Conservation (phyloP, 2,329 filamentous ascomycete genomes). For the Fusarium sp. region DNA sequence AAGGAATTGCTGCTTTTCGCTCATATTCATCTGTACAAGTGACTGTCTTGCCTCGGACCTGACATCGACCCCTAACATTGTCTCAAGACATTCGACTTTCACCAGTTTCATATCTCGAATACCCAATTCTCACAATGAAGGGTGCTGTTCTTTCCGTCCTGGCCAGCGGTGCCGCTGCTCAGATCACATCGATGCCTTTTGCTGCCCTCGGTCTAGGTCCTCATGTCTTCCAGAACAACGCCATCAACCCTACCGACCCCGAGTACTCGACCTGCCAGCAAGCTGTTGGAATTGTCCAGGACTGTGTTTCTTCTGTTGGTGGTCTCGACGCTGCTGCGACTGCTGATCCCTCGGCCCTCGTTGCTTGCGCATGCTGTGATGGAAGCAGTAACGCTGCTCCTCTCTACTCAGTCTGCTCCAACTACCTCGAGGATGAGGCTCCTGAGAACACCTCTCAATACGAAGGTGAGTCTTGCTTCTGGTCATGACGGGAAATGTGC, state of each 20-base stretch:
- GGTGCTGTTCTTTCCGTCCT: conserved; percentile 31
- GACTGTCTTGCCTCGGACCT: conserved; percentile 2
- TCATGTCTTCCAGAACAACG: conserved; percentile 35
- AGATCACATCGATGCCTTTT: conserved; percentile 36
- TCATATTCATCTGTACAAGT: conserved; percentile 13
- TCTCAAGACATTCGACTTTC: conserved; percentile 2
- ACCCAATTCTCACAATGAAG: conserved; percentile 37
- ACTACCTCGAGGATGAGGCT: conserved; percentile 40
- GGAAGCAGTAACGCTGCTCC: conserved; percentile 32
- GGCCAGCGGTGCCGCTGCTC: conserved; percentile 41
- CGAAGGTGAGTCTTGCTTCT: conserved; percentile 33
- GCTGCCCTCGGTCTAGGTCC: conserved; percentile 26
- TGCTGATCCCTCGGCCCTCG: conserved; percentile 34
- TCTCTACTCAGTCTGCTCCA: conserved; percentile 44
- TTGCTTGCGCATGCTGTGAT: conserved; percentile 45
- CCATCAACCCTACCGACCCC: conserved; percentile 37
- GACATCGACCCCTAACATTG: not conserved
- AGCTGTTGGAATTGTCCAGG: conserved; percentile 31
- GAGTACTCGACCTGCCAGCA: conserved; percentile 40
- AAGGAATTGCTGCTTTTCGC: conserved; percentile 7
- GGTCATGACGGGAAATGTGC: not conserved
- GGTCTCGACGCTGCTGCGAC: conserved; percentile 36
- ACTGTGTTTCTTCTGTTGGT: conserved; percentile 38
- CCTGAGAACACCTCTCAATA: conserved; percentile 34
- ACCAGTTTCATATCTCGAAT: not conserved